phyloP scores from a whole-genome alignment of 78 protist species.

The Protostelium mycophagum region DNA sequence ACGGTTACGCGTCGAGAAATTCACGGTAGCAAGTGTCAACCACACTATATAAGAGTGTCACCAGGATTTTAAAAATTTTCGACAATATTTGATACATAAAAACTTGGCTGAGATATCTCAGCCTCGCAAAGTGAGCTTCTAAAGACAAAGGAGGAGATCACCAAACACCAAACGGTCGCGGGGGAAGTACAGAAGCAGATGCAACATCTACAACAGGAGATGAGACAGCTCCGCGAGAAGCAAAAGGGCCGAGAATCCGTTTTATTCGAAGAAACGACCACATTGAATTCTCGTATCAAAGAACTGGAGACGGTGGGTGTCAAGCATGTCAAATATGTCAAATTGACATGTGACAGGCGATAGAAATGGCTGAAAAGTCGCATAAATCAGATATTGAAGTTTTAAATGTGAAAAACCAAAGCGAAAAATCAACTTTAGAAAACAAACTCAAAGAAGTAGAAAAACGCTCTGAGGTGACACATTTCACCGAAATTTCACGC shows the following conservation, averaged over 20 bases:
- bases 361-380: too few species aligned
- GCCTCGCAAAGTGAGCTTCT: background rate
- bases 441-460: background rate
- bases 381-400: too few species aligned
- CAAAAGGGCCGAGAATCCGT: background rate
- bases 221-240: background rate
- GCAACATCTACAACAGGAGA: background rate
- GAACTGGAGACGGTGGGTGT: background rate
- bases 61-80: too few species aligned
- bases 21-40: too few species aligned
- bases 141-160: background rate
- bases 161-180: background rate
- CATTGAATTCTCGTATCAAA: background rate
- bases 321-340: too few species aligned
- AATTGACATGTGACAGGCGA: too few species aligned
- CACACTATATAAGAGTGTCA: too few species aligned
- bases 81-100: too few species aligned
- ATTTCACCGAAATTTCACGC: background rate
- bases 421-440: too few species aligned
- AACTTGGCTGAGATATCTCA: too few species aligned
- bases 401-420: too few species aligned
- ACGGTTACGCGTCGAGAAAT: too few species aligned
- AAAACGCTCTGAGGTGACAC: background rate
- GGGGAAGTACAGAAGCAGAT: background rate
- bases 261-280: background rate